These are phyloP conservation scores for Simplicillium aogashimaense DNA, from an alignment of 2,329 filamentous ascomycete species.

Conservation along the genomic window DNA sequence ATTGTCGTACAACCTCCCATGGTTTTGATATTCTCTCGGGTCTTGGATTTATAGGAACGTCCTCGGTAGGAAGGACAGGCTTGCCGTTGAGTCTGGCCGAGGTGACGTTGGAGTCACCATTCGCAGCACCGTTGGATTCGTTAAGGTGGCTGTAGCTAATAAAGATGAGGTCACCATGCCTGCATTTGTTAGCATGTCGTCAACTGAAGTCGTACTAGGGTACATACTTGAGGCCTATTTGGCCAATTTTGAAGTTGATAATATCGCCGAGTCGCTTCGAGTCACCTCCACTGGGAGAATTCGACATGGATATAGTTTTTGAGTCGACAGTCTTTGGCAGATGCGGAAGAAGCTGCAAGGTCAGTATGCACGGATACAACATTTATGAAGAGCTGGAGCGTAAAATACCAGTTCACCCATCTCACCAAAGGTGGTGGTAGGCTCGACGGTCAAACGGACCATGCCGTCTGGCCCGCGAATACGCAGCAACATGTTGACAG, in stretches of 20 bases:
- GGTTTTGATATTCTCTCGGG: conserved; percentile 38
- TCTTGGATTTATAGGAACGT: conserved; percentile 59
- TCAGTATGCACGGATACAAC: conserved; percentile 8
- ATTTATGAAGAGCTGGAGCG: not conserved
- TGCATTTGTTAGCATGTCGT: conserved; percentile 26
- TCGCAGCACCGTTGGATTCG: conserved; percentile 23
- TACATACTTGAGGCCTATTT: conserved; percentile 48
- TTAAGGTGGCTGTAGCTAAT: conserved; percentile 60
- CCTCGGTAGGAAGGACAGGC: conserved; percentile 59
- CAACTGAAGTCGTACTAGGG: not conserved
- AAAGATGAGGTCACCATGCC: conserved; percentile 87
- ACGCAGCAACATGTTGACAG: conserved; percentile 63
- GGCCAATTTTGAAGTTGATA: conserved; percentile 40
- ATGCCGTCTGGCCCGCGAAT: conserved; percentile 90
- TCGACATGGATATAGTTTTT: conserved; percentile 50
- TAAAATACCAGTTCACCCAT: conserved; percentile 39
- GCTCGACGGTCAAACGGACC: conserved; percentile 72
- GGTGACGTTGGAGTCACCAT: conserved; percentile 28
- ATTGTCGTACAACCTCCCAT: conserved; percentile 89
- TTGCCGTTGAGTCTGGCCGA: conserved; percentile 70
- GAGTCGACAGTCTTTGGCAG: conserved; percentile 54
- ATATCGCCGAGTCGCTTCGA: conserved; percentile 51
- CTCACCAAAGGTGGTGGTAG: conserved; percentile 61
- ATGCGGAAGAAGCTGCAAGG: conserved; percentile 41
- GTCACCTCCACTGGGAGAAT: conserved; percentile 47